Evolutionary conservation across 352 stramenopile genomes (phyloP).

Genomic region (Blastocystis sp.): DNA sequence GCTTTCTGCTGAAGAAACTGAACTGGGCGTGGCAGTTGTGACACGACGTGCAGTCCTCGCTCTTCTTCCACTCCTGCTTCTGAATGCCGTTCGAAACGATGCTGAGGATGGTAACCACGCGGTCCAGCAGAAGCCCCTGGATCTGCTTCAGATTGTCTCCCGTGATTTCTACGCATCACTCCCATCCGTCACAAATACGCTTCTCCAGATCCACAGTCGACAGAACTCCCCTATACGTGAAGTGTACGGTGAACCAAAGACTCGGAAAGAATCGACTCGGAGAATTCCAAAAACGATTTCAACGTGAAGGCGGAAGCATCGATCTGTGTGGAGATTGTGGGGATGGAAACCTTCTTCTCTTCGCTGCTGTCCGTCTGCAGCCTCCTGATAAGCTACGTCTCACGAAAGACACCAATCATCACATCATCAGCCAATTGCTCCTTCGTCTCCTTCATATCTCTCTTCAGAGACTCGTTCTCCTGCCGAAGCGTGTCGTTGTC

Average conservation of each 20-base stretch:
- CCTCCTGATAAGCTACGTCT: conserved; percentile 3
- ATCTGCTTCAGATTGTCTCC: conserved; percentile 3
- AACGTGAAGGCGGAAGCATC: conserved; percentile 31
- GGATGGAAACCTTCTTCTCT: not conserved
- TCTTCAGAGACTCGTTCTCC: conserved; percentile 6
- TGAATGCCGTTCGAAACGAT: not conserved
- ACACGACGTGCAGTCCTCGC: not conserved
- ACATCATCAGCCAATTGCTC: conserved; percentile 59
- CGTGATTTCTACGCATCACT: conserved; percentile 6
- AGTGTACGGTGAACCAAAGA: not conserved
- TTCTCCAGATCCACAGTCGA: conserved; percentile 25
- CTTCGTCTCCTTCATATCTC: conserved; percentile 39
- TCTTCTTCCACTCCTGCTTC: not conserved
- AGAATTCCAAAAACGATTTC: conserved; percentile 22
- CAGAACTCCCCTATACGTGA: conserved; percentile 20
- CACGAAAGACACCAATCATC: not conserved
- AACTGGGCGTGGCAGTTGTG: conserved; percentile 34
- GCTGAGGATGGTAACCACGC: not conserved
- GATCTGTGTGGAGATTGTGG: not conserved
- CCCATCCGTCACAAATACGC: not conserved
- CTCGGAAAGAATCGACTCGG: conserved; percentile 27
- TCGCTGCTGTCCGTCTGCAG: not conserved
- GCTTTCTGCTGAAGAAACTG: conserved; percentile 48
- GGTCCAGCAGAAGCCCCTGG: conserved; percentile 2
- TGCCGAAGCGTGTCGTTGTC: not conserved